A percentile compares a stretch with the other conserved stretches of the same genome.
Conservation (phyloP, 2,329 filamentous ascomycete genomes). For the Cordyceps militaris region DNA sequence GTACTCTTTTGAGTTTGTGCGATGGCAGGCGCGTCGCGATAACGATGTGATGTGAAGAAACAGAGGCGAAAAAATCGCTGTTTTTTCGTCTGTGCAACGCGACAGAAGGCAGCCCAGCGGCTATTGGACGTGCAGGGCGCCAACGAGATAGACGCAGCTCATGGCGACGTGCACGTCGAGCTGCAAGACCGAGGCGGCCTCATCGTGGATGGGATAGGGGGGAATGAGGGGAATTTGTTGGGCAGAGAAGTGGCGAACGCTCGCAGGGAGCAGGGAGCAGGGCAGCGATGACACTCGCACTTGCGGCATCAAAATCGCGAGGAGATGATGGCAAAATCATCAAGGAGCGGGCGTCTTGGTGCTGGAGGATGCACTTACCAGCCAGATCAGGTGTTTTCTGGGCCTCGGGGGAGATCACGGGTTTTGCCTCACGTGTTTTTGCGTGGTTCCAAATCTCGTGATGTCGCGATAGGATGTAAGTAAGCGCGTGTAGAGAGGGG, state of each 20-base stretch:
- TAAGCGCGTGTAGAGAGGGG: conserved; percentile 17
- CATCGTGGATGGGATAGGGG: background rate
- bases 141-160: background rate
- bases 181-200: background rate
- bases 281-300: conserved; percentile 1
- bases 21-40: conserved; percentile 7
- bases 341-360: conserved; percentile 14
- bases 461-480: conserved; percentile 34
- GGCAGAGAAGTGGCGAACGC: background rate
- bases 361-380: conserved; percentile 30
- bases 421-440: conserved; percentile 39
- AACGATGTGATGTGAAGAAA: background rate
- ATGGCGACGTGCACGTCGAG: background rate
- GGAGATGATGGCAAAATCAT: conserved; percentile 11
- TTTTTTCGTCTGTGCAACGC: background rate
- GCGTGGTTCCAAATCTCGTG: conserved; percentile 37
- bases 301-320: conserved; percentile 12
- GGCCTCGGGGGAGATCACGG: conserved; percentile 33
- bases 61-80: background rate
- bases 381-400: conserved; percentile 37
- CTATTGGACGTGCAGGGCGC: background rate
- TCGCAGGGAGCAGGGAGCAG: background rate
- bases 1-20: background rate
- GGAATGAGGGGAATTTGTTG: background rate
- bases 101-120: background rate